phyloP scores from a whole-genome alignment of 192 early-diverging fungal genomes.

The Umbelopsis vinacea region DNA sequence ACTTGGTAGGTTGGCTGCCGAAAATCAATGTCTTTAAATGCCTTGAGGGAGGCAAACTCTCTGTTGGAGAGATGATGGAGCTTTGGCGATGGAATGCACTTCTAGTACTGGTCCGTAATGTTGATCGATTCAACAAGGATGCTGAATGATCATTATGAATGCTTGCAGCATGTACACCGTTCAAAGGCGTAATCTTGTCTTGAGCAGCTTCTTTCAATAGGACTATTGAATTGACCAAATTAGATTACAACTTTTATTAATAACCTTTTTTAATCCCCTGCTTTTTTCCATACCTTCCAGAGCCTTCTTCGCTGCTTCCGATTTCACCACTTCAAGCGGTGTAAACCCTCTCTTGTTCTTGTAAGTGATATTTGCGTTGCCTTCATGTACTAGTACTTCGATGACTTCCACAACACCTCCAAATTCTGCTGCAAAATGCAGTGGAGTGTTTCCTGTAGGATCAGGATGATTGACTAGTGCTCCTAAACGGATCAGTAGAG shows the following conservation, averaged over 20 bases:
- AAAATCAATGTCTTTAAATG: conserved; percentile 23
- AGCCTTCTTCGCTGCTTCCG: conserved; percentile 35
- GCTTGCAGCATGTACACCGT: background rate
- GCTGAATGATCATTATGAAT: conserved; percentile 3
- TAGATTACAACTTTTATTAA: background rate
- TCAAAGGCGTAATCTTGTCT: background rate
- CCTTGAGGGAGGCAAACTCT: background rate
- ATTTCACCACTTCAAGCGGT: conserved; percentile 51
- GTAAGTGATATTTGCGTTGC: conserved; percentile 45
- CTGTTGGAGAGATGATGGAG: conserved; percentile 1
- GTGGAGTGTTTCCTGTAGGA: conserved; percentile 50
- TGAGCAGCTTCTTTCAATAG: conserved; percentile 12
- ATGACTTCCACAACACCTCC: conserved; percentile 54
- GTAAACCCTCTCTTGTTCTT: conserved; percentile 52
- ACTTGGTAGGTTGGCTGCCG: background rate
- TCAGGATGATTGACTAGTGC: conserved; percentile 52
- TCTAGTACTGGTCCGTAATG: conserved; percentile 3
- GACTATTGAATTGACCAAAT: background rate
- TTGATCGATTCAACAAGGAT: conserved; percentile 39
- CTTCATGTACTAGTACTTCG: conserved; percentile 47
- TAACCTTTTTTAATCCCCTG: background rate
- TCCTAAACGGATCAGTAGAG: conserved; percentile 51
- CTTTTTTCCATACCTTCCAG: background rate
- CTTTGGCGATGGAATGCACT: background rate
- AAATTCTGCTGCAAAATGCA: conserved; percentile 59